Conservation (phyloP, 129 eudicot species). For the Escallonia rubra region DNA sequence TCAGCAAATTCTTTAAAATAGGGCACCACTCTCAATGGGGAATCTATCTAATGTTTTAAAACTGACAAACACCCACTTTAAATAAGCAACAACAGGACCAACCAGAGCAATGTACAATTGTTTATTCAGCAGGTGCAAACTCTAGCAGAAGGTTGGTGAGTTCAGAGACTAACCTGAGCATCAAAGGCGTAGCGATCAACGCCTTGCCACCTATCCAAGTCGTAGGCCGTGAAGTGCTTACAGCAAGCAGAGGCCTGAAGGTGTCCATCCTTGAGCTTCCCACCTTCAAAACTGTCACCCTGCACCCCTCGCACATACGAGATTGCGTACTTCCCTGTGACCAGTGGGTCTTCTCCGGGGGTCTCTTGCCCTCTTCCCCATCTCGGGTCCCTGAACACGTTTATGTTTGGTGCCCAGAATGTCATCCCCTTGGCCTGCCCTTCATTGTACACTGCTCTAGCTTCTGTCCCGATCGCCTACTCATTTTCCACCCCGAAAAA, state of each 20-base stretch:
- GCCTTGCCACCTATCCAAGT: slow-evolving; percentile 25
- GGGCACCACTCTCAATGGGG: neutral
- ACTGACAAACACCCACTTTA: slow-evolving; percentile 1
- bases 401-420: too few relatives aligned
- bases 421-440: slow-evolving; percentile 58
- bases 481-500: neutral
- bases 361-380: too few relatives aligned
- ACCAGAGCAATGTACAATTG: too few relatives aligned
- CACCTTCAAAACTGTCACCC: slow-evolving; percentile 56
- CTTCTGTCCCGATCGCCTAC: slow-evolving; percentile 80
- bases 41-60: neutral
- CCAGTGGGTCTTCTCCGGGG: too few relatives aligned
- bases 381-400: too few relatives aligned
- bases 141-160: neutral
- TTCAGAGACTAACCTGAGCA: slow-evolving; percentile 51
- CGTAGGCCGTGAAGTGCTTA: slow-evolving; percentile 43
- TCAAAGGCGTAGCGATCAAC: slow-evolving; percentile 63
- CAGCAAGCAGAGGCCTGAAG: slow-evolving; percentile 96
- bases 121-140: neutral
- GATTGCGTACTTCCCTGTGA: too few relatives aligned
- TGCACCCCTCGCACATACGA: too few relatives aligned
- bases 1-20: neutral
- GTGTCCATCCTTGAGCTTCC: slow-evolving; percentile 43
- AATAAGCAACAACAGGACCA: too few relatives aligned
- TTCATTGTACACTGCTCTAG: slow-evolving; percentile 72